Percentiles rank a stretch among this genome's conserved stretches.
Conservation (phyloP, 805 yeast species). For the Pichia californica region DNA sequence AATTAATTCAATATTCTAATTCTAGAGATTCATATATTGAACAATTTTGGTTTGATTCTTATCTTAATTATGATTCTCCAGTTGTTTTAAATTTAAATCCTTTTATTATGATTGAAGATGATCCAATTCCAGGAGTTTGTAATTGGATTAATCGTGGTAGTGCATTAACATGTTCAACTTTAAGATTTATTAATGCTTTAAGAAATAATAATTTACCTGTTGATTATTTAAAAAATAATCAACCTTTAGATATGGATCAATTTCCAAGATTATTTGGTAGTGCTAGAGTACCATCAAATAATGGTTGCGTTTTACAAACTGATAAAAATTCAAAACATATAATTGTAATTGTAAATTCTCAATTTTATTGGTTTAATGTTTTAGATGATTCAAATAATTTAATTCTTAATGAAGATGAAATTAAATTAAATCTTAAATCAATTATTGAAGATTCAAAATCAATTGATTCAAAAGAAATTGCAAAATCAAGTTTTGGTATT, state of each 20-base stretch:
- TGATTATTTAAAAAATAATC: constrained; percentile 56
- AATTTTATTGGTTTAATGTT: constrained; percentile 94
- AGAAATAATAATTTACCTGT: constrained; percentile 68
- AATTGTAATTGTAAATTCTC: constrained; percentile 76
- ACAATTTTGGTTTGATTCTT: constrained; percentile 92
- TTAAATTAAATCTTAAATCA: constrained; percentile 66
- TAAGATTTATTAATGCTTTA: constrained; percentile 74
- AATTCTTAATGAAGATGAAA: constrained; percentile 66
- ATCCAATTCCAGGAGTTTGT: constrained; percentile 64
- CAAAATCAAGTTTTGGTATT: constrained; percentile 79
- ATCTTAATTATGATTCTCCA: constrained; percentile 78
- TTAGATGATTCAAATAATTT: constrained; percentile 66
- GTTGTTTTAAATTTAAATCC: constrained; percentile 92
- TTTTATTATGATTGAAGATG: constrained; percentile 84
- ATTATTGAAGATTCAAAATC: constrained; percentile 66
- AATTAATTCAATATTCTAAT: constrained; percentile 54
- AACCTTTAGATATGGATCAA: constrained; percentile 84
- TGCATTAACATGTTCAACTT: constrained; percentile 64
- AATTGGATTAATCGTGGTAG: constrained; percentile 79
- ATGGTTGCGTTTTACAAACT: constrained; percentile 82
- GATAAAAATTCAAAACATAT: constrained; percentile 73
- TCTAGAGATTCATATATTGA: constrained; percentile 77
- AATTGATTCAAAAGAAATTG: constrained; percentile 50
- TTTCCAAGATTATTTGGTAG: constrained; percentile 83
- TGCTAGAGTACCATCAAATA: constrained; percentile 73